These are phyloP conservation scores for Fusarium falciforme DNA, from an alignment of 2,329 filamentous ascomycete species.

Conservation along the genomic window DNA sequence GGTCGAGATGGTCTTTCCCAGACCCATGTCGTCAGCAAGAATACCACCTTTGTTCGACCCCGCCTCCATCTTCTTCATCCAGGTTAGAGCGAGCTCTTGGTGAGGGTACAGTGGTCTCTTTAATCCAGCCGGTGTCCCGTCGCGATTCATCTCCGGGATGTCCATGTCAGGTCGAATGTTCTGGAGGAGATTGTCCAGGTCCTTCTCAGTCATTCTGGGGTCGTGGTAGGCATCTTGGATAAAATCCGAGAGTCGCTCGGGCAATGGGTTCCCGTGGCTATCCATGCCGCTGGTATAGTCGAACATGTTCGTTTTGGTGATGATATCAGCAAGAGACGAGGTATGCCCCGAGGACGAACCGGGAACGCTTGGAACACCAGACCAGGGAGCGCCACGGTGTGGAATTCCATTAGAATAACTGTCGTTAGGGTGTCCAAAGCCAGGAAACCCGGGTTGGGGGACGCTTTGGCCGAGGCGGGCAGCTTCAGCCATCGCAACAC, in stretches of 20 bases:
- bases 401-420: neutral
- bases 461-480: neutral
- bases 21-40: constrained; percentile 91
- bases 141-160: constrained; percentile 69
- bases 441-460: constrained; percentile 20
- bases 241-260: constrained; percentile 47
- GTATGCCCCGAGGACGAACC: constrained; percentile 7
- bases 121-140: constrained; percentile 77
- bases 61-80: constrained; percentile 85
- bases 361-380: neutral
- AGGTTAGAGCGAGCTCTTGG: constrained; percentile 84
- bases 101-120: constrained; percentile 80
- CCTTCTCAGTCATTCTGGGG: constrained; percentile 62
- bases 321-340: constrained; percentile 48
- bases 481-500: neutral
- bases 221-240: constrained; percentile 52
- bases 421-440: neutral
- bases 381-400: neutral
- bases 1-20: constrained; percentile 90
- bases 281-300: constrained; percentile 53
- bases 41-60: constrained; percentile 88
- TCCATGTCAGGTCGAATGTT: constrained; percentile 81
- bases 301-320: constrained; percentile 52
- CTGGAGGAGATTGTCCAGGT: constrained; percentile 75
- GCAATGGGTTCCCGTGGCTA: constrained; percentile 51